phyloP scores from a whole-genome alignment of 441 rosid genomes.

The Daphne laureola region DNA sequence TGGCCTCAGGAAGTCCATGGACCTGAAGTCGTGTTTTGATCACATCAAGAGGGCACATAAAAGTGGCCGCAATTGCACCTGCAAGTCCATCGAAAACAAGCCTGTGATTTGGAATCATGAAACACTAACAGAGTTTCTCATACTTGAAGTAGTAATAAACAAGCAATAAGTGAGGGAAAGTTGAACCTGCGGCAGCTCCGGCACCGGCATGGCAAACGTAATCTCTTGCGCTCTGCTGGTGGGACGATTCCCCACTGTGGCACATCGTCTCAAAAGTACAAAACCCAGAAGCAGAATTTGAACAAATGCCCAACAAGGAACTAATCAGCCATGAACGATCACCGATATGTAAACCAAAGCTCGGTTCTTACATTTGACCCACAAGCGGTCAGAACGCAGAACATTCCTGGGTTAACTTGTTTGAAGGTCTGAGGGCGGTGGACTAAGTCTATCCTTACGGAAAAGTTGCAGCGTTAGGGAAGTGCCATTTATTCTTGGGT shows the following conservation, averaged over 20 bases:
- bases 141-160: neutral
- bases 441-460: constrained; percentile 16
- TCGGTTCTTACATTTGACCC: neutral
- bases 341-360: too few relatives aligned
- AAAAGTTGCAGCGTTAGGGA: constrained; percentile 21
- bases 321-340: too few relatives aligned
- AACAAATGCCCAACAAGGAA: constrained; percentile 18
- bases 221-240: constrained; percentile 33
- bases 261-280: constrained; percentile 38
- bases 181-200: constrained; percentile 82
- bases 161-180: neutral
- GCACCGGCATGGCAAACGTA: constrained; percentile 49
- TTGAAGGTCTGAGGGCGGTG: constrained; percentile 10
- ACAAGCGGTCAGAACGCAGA: neutral
- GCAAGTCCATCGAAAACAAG: constrained; percentile 3
- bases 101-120: too few relatives aligned
- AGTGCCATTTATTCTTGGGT: too few relatives aligned
- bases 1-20: constrained; percentile 59
- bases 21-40: constrained; percentile 94
- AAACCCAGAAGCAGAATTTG: constrained; percentile 6
- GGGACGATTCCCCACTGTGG: constrained; percentile 26
- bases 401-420: constrained; percentile 7
- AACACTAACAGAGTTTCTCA: neutral
- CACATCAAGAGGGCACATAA: constrained; percentile 93
- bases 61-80: constrained; percentile 94